Base-by-base conservation (phyloP, 768 basidiomycete species). In the Boletus vermiculosoides region DNA sequence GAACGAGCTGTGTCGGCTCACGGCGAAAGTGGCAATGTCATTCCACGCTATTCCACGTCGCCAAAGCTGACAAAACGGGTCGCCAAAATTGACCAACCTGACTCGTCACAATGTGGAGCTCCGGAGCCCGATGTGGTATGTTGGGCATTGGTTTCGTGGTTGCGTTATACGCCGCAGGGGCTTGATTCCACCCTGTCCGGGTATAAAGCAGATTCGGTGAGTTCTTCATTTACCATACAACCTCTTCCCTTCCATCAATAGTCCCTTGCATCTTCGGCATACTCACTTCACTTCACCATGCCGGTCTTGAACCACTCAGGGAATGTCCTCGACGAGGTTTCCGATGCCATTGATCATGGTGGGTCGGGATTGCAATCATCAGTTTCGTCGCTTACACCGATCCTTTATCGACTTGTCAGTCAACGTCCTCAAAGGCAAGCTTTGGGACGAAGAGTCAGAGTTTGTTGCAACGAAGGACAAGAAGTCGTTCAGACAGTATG, bases 401-500 rank as follows among this genome's bases (percentile, higher is more conserved):
- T 30, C 9, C 31, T 39, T 44, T n/a, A 16, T 50, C 54, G 57
- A 15, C 56, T 10, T 16, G 34, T 16, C 62, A 90, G 89, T 91
- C 36, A 91, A 91, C 65, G 78, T 83, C 36, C 74, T 88, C 41
- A 88, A 85, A 68, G 83, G 82, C 30, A 79, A 78, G 50, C 59
- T 77, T 44, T 84, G 85, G 86, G 75, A 86, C 62, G 80, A 80
- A 3, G 62, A 76, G 45, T 80, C 88, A 6, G 69, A 78, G 50
- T 84, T 89, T 63, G 85, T 85, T 67, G 68, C 73, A 0, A 22
- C 48, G 16, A 87, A 85, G 63, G 85, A 91, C 75, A 90, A 90
- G 71, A 57, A 78, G 12, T 65, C 74, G 50, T 92, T 90, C 73
- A 81, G 89, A 28, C 79, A 89, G 71, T 92, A 90, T 64, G 85